Conservation (phyloP, 768 basidiomycete species). For the Chalciporus chontae region DNA sequence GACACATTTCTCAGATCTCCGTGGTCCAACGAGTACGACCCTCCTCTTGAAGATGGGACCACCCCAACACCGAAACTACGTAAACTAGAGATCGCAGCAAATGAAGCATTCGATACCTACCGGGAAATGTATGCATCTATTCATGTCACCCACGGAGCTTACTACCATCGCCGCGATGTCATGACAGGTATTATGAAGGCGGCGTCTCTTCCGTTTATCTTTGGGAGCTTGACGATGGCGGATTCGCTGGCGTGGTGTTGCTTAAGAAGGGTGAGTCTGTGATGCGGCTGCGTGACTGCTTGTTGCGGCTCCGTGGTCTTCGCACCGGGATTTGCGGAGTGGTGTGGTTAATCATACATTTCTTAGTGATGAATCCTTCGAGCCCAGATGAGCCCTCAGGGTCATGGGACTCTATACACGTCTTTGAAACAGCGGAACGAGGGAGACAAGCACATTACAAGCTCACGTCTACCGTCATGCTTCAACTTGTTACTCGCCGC, state of each 20-base stretch:
- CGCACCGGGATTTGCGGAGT: background rate
- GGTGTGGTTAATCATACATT: slow-evolving; percentile 1
- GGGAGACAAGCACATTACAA: slow-evolving; percentile 95
- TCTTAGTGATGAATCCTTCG: slow-evolving; percentile 58
- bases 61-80: slow-evolving; percentile 80
- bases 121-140: slow-evolving; percentile 71
- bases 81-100: slow-evolving; percentile 88
- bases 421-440: slow-evolving; percentile 91
- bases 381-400: slow-evolving; percentile 65
- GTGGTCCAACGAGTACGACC: slow-evolving; percentile 97
- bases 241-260: slow-evolving; percentile 94
- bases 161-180: background rate
- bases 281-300: background rate
- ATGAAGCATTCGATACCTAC: slow-evolving; percentile 97
- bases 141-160: background rate
- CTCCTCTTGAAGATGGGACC: slow-evolving; percentile 86
- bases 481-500: slow-evolving; percentile 70
- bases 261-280: slow-evolving; percentile 80
- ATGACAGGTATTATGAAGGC: slow-evolving; percentile 89
- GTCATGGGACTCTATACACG: slow-evolving; percentile 98
- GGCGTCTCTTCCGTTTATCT: slow-evolving; percentile 95
- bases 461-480: slow-evolving; percentile 95
- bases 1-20: slow-evolving; percentile 66
- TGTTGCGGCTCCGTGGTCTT: slow-evolving; percentile 1
- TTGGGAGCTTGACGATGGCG: slow-evolving; percentile 96